Percentiles rank a stretch among this genome's conserved stretches.
These are phyloP conservation scores for Aspergillus sparsus DNA, from an alignment of 495 filamentous ascomycete species.

Conservation along the genomic window DNA sequence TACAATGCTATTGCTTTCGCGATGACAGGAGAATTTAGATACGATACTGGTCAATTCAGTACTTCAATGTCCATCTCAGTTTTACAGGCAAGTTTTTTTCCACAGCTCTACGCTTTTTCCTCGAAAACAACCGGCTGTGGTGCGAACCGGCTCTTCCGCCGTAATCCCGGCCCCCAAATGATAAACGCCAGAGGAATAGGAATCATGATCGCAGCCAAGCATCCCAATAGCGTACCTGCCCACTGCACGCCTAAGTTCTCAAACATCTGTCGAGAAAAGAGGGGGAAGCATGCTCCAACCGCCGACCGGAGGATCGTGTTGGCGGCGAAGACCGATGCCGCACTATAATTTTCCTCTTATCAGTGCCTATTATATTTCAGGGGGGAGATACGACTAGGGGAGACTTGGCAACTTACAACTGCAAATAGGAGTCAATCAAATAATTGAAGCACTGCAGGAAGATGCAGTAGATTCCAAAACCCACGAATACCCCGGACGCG, in stretches of 20 bases:
- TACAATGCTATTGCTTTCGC: constrained; percentile 1
- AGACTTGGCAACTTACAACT: constrained; percentile 62
- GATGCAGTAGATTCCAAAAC: constrained; percentile 40
- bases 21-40: not conserved
- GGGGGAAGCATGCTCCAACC: constrained; percentile 75
- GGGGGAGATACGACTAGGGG: not conserved
- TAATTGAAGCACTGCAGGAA: constrained; percentile 46
- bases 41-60: not conserved
- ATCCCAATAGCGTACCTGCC: constrained; percentile 76
- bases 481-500: constrained; percentile 35
- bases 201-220: constrained; percentile 65
- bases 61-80: not conserved
- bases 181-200: constrained; percentile 64
- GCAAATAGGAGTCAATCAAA: constrained; percentile 49
- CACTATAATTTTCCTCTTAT: constrained; percentile 40
- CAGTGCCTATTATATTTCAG: constrained; percentile 12
- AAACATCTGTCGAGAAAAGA: constrained; percentile 83
- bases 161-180: constrained; percentile 34
- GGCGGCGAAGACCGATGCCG: constrained; percentile 88
- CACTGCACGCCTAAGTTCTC: constrained; percentile 73
- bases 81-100: not conserved
- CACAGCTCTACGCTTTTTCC: constrained; percentile 16
- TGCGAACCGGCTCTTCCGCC: constrained; percentile 41
- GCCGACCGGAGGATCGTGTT: constrained; percentile 85
- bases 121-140: constrained; percentile 25